Evolutionary conservation across 148 eudicot species (phyloP), one percentile per base, ranked within the genome.

Genomic region (Rhododendron ovatum): DNA sequence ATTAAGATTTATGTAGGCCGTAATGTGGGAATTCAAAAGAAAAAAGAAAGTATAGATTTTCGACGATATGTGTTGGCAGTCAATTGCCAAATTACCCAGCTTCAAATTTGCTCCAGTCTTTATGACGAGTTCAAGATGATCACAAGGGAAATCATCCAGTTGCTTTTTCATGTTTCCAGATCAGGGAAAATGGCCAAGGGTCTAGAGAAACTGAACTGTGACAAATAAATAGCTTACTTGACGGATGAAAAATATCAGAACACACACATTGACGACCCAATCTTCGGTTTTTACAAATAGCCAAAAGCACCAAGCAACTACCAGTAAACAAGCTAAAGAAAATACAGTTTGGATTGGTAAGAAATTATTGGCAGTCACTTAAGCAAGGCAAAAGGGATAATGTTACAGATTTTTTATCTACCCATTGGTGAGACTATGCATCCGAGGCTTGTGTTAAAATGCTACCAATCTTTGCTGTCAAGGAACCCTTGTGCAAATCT

Each of bases 401-500:
- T 13, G 55, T n/a, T 30, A 26, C 39, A 26, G 6, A 11, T 10
- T 67, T 13, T 65, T 83, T 26, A 45, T n/a, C 59, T 67, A 69
- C 61, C 41, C 26, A 65, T 26, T 14, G 76, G n/a, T 67, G 26
- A 69, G 45, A 69, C 78, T 45, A 50, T 43, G 22, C 53, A 5
- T 82, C 80, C 77, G 84, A 37, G 78, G 85, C 43, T 48, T 76
- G 75, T 30, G 57, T 87, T 59, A 76, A 50, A 74, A 63, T 51
- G 61, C 3, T 57, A 30, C 69, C 79, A 30, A 90, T 76, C 69
- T 78, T 63, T 12, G 85, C 83, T 5, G 86, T 88, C 59, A 88
- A 88, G 20, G 91, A 84, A 86, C 82, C 86, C 90, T 90, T 94
- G 86, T 92, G 90, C 78, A 87, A 71, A 81, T 90, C 91, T 15